phyloP scores from a whole-genome alignment of 768 basidiomycete genomes.

The Boletales sp. region DNA sequence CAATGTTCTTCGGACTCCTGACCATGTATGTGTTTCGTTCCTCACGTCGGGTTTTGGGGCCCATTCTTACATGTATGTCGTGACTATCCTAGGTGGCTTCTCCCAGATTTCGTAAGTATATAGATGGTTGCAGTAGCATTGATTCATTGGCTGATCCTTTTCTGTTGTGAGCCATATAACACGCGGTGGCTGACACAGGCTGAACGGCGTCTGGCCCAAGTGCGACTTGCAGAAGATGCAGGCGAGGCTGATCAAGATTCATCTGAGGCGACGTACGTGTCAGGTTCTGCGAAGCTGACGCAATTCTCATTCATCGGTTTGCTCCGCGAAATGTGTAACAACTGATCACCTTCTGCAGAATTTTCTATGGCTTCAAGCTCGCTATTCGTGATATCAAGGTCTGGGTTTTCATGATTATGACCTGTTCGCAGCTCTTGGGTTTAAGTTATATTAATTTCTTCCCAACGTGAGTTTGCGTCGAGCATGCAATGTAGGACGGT shows the following conservation, averaged over 20 bases:
- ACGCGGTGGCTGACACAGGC: slow-evolving; percentile 53
- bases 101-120: slow-evolving; percentile 58
- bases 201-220: slow-evolving; percentile 58
- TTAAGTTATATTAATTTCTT: slow-evolving; percentile 63
- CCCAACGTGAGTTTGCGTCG: slow-evolving; percentile 35
- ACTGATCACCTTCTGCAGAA: slow-evolving; percentile 2
- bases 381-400: slow-evolving; percentile 58
- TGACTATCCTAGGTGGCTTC: slow-evolving; percentile 41
- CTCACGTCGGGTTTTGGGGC: too few relatives aligned
- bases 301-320: too few relatives aligned
- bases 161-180: slow-evolving; percentile 48
- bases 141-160: background rate
- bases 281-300: background rate
- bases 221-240: slow-evolving; percentile 63
- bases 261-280: slow-evolving; percentile 51
- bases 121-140: too few relatives aligned
- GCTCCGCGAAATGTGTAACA: background rate
- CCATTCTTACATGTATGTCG: background rate
- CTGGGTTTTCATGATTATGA: slow-evolving; percentile 52
- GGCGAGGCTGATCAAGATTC: slow-evolving; percentile 65
- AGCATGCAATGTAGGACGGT: too few relatives aligned
- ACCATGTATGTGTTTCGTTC: slow-evolving; percentile 39
- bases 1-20: slow-evolving; percentile 53
- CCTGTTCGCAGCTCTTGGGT: slow-evolving; percentile 49
- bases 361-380: slow-evolving; percentile 36